Evolutionary conservation across 1,139 yeast genomes (phyloP).

Genomic region (Taphrina pruni): DNA sequence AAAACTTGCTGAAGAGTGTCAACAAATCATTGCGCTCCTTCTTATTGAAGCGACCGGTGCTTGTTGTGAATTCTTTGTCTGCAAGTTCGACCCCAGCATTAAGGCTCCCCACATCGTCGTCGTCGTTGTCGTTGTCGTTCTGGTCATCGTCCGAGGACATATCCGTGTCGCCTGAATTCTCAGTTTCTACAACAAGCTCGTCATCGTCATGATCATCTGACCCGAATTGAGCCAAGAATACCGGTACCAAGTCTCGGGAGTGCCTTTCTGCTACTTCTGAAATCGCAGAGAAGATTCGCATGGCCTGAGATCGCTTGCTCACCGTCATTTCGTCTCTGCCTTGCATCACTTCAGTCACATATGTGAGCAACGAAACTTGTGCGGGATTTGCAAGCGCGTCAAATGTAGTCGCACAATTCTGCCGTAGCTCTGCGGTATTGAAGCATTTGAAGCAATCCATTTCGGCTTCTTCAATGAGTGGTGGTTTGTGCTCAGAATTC

Average conservation of each 20-base stretch:
- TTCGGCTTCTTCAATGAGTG: slow-evolving; percentile 17
- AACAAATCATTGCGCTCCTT: slow-evolving; percentile 68
- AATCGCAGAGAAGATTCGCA: slow-evolving; percentile 60
- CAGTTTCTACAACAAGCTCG: slow-evolving; percentile 48
- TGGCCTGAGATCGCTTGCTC: slow-evolving; percentile 58
- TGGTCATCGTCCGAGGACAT: neutral
- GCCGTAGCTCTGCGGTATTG: slow-evolving; percentile 34
- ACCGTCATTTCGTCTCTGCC: slow-evolving; percentile 50
- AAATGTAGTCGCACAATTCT: slow-evolving; percentile 18
- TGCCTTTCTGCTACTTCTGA: slow-evolving; percentile 74
- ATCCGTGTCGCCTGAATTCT: slow-evolving; percentile 40
- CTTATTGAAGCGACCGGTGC: slow-evolving; percentile 48
- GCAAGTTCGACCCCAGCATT: too few species aligned
- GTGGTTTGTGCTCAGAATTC: slow-evolving; percentile 1
- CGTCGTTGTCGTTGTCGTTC: neutral
- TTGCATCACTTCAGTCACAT: slow-evolving; percentile 37
- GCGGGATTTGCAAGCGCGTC: neutral
- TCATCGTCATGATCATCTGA: slow-evolving; percentile 48
- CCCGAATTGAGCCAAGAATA: slow-evolving; percentile 54
- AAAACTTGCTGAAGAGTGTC: slow-evolving; percentile 68
- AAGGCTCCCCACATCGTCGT: neutral
- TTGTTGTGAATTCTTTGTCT: too few species aligned
- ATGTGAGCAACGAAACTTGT: neutral
- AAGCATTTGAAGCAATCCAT: slow-evolving; percentile 34
- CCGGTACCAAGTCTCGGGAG: slow-evolving; percentile 63